Evolutionary conservation across 2,329 filamentous ascomycete genomes (phyloP).

Genomic region (Colletotrichum lini): DNA sequence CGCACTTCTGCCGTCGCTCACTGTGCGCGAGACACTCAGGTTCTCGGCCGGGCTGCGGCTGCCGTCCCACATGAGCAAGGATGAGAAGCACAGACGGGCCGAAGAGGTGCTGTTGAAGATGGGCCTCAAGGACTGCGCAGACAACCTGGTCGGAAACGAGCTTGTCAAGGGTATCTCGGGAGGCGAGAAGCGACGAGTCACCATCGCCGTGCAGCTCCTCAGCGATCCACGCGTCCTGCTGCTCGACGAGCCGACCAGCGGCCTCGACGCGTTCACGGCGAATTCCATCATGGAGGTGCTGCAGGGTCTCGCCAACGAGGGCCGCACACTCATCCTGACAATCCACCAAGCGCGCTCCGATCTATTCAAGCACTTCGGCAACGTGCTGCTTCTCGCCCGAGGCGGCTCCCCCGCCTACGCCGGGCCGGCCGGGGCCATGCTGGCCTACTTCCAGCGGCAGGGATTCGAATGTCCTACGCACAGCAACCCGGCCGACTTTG

Average conservation of each 20-base stretch:
- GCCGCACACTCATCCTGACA: conserved; percentile 81
- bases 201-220: conserved; percentile 83
- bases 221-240: conserved; percentile 81
- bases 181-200: conserved; percentile 83
- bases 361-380: conserved; percentile 79
- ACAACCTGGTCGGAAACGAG: conserved; percentile 80
- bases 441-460: conserved; percentile 72
- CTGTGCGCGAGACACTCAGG: conserved; percentile 80
- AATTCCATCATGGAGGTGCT: conserved; percentile 83
- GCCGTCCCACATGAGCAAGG: conserved; percentile 77
- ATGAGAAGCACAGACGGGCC: conserved; percentile 76
- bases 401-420: conserved; percentile 79
- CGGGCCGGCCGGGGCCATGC: conserved; percentile 74
- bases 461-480: conserved; percentile 77
- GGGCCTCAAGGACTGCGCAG: conserved; percentile 83
- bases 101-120: conserved; percentile 82
- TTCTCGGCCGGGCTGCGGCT: conserved; percentile 81
- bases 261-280: conserved; percentile 83
- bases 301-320: conserved; percentile 78
- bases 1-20: conserved; percentile 80
- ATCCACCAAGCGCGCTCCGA: conserved; percentile 85
- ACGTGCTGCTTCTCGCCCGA: conserved; percentile 78
- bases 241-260: conserved; percentile 83
- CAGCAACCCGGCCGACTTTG: conserved; percentile 85
- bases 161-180: conserved; percentile 84